phyloP scores from a whole-genome alignment of 345 rosid genomes.

The Populus simonii region DNA sequence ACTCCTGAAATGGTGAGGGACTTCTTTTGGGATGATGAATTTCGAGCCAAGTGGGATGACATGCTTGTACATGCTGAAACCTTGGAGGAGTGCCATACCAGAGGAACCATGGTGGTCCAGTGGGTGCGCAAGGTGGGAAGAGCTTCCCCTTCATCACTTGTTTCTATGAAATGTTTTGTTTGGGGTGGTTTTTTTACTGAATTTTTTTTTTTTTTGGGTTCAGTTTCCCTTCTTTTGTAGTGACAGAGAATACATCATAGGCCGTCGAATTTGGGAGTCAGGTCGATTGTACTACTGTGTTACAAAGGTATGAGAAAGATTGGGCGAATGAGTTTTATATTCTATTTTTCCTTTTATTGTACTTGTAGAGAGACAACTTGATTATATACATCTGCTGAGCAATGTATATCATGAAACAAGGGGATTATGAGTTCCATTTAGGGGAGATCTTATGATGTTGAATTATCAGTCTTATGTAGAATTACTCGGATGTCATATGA shows the following conservation, averaged over 20 bases:
- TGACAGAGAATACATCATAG: conserved; percentile 87
- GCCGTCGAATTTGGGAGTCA: conserved; percentile 93
- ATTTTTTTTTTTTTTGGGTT: background rate
- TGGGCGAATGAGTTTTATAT: background rate
- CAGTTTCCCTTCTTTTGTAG: conserved; percentile 99
- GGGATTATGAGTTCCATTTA: no score
- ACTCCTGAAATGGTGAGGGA: conserved; percentile 87
- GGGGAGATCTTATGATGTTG: no score
- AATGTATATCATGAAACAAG: no score
- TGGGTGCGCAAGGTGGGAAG: conserved; percentile 88
- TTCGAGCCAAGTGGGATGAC: conserved; percentile 79
- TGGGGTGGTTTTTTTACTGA: conserved; percentile 10
- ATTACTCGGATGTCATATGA: background rate
- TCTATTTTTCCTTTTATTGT: background rate
- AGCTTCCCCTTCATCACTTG: background rate
- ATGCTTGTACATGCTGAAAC: conserved; percentile 65
- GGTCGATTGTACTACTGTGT: conserved; percentile 75
- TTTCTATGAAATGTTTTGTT: conserved; percentile 3
- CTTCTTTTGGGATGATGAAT: conserved; percentile 97
- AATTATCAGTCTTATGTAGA: no score
- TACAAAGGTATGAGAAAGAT: conserved; percentile 61
- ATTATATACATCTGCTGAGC: no score
- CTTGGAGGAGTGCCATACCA: conserved; percentile 62
- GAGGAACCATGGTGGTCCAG: conserved; percentile 78
- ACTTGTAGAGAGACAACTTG: no score